Evolutionary conservation across 192 early-diverging fungal genomes (phyloP).

Genomic region (Gryganskiella cystojenkinii): DNA sequence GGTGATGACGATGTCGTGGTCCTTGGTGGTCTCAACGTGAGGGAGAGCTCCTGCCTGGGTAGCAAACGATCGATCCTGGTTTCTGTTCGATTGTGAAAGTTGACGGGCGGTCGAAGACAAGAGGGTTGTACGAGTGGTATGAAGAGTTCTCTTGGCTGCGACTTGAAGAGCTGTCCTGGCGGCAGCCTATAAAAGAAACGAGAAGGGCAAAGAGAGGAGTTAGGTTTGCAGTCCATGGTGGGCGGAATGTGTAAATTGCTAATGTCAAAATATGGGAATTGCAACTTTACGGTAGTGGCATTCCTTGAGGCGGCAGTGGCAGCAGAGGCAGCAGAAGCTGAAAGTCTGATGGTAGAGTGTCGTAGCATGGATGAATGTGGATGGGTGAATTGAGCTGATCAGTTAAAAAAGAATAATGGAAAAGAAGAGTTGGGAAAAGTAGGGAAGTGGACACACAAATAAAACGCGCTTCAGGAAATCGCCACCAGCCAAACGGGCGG

Average conservation of each 20-base stretch:
- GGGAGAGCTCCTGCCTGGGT: constrained; percentile 5
- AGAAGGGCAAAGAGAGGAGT: too few relatives aligned
- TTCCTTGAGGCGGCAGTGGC: background rate
- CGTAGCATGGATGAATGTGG: background rate
- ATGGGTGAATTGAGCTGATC: background rate
- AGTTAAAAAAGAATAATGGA: background rate
- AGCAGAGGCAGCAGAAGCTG: background rate
- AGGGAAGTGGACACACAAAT: background rate
- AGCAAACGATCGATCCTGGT: too few relatives aligned
- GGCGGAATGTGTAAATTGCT: too few relatives aligned
- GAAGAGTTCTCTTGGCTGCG: background rate
- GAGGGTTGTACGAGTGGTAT: too few relatives aligned
- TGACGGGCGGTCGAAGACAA: background rate
- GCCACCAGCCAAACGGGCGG: background rate
- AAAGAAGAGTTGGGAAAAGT: background rate
- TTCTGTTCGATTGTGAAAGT: background rate
- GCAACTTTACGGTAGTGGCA: too few relatives aligned
- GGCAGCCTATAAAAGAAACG: too few relatives aligned
- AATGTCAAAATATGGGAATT: too few relatives aligned
- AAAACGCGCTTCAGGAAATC: background rate
- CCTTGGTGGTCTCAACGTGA: background rate
- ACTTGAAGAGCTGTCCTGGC: background rate
- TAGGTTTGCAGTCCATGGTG: too few relatives aligned
- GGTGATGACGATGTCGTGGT: constrained; percentile 6
- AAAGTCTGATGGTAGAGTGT: background rate